Evolutionary conservation across 257 asterid genomes (phyloP).

Genomic region (Misopates orontium): DNA sequence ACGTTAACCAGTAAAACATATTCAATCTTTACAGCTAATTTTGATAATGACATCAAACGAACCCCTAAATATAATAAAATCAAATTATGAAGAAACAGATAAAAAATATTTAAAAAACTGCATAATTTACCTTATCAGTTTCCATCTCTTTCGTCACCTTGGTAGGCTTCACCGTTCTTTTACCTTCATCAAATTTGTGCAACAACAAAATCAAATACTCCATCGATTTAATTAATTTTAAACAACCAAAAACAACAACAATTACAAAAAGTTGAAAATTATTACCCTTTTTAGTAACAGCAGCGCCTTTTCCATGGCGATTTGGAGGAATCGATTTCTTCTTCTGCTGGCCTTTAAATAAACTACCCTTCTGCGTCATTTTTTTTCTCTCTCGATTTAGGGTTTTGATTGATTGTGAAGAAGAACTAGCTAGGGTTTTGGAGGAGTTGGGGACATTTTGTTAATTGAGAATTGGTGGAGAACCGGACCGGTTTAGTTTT

Average conservation of each 20-base stretch:
- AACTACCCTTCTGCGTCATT: slow-evolving; percentile 72
- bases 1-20: too few species aligned
- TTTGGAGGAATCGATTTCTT: slow-evolving; percentile 69
- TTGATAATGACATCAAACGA: background rate
- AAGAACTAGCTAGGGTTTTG: background rate
- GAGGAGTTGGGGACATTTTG: too few species aligned
- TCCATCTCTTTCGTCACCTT: slow-evolving; percentile 75
- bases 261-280: background rate
- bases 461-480: too few species aligned
- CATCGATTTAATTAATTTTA: too few species aligned
- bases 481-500: too few species aligned
- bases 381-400: background rate
- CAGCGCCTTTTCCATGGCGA: slow-evolving; percentile 79
- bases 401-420: slow-evolving; percentile 6
- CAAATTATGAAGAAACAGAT: background rate
- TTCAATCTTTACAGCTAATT: too few species aligned
- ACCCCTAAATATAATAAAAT: background rate
- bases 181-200: slow-evolving; percentile 48
- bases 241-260: background rate
- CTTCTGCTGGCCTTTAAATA: slow-evolving; percentile 77
- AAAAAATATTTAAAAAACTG: background rate
- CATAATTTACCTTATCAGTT: slow-evolving; percentile 53
- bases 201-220: background rate
- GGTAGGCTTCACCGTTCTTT: slow-evolving; percentile 68
- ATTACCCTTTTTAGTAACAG: slow-evolving; percentile 66